Evolutionary conservation across 2,329 filamentous ascomycete species (phyloP).

Genomic region (Scytalidium lignicola): DNA sequence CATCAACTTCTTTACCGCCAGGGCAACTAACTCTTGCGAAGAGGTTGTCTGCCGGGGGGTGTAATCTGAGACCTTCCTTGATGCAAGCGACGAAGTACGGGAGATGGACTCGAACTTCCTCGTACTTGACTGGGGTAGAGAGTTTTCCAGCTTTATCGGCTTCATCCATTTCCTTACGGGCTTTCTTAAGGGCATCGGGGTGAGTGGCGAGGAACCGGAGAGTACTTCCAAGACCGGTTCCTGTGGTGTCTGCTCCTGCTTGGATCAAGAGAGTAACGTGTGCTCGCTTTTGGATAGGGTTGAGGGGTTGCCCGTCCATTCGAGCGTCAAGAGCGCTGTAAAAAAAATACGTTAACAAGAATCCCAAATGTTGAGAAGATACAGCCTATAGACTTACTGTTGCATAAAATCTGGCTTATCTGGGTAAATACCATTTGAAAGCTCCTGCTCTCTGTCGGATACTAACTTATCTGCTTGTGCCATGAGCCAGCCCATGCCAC

Average conservation of each 20-base stretch:
- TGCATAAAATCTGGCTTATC: constrained; percentile 30
- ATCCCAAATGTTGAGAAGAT: neutral
- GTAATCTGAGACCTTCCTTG: constrained; percentile 44
- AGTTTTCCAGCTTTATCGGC: constrained; percentile 30
- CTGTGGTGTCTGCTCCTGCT: constrained; percentile 14
- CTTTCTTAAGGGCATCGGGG: neutral
- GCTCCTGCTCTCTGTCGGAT: constrained; percentile 18
- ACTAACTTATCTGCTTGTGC: constrained; percentile 30
- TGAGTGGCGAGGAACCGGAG: constrained; percentile 3
- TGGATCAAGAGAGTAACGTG: constrained; percentile 7
- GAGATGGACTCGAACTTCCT: constrained; percentile 35
- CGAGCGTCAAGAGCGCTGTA: neutral
- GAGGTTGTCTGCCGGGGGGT: constrained; percentile 45
- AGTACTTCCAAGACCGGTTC: constrained; percentile 1
- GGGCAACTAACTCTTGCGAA: constrained; percentile 40
- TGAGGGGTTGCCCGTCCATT: constrained; percentile 2
- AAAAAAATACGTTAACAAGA: neutral
- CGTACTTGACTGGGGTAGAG: constrained; percentile 32
- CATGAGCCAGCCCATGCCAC: constrained; percentile 34
- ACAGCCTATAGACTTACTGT: constrained; percentile 14
- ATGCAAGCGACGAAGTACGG: constrained; percentile 47
- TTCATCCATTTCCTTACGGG: constrained; percentile 35
- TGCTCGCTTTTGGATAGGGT: constrained; percentile 3
- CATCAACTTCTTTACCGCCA: constrained; percentile 21
- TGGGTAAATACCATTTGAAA: constrained; percentile 7